Evolutionary conservation across 2,329 filamentous ascomycete species (phyloP).

Genomic region (Talaromyces sp.): DNA sequence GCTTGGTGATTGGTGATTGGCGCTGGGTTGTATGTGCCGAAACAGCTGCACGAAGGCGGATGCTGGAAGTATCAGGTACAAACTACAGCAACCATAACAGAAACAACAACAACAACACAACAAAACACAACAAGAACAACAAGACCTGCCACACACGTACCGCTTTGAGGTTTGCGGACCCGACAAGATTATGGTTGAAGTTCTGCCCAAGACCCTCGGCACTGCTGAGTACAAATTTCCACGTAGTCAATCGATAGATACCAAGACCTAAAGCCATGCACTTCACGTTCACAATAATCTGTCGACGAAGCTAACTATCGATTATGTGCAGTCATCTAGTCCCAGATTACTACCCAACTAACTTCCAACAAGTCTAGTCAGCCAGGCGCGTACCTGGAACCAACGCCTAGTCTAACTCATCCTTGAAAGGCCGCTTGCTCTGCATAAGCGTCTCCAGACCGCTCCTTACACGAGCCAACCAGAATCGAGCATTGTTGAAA

Average conservation of each 20-base stretch:
- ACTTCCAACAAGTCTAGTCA: constrained; percentile 1
- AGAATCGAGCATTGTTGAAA: background rate
- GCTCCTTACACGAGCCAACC: constrained; percentile 10
- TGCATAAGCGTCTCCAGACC: constrained; percentile 15
- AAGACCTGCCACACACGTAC: background rate
- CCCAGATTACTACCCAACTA: constrained; percentile 3
- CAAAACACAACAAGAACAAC: constrained; percentile 2
- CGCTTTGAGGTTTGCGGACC: background rate
- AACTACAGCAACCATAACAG: background rate
- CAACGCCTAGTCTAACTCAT: background rate
- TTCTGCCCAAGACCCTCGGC: background rate
- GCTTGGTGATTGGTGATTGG: background rate
- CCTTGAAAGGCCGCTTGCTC: background rate
- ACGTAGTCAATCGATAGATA: background rate
- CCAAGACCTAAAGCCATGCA: background rate
- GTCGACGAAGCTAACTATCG: background rate
- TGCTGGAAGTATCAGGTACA: constrained; percentile 1
- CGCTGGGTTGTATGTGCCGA: background rate
- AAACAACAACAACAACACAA: background rate
- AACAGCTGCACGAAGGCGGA: constrained; percentile 6
- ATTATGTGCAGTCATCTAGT: background rate
- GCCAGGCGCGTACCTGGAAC: constrained; percentile 1
- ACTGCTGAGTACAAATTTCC: background rate
- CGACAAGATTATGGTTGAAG: background rate
- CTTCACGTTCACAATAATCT: background rate